Percentiles rank a stretch among this genome's conserved stretches.
Conservation (phyloP, 257 asterid species). For the Primulina huaijiensis region DNA sequence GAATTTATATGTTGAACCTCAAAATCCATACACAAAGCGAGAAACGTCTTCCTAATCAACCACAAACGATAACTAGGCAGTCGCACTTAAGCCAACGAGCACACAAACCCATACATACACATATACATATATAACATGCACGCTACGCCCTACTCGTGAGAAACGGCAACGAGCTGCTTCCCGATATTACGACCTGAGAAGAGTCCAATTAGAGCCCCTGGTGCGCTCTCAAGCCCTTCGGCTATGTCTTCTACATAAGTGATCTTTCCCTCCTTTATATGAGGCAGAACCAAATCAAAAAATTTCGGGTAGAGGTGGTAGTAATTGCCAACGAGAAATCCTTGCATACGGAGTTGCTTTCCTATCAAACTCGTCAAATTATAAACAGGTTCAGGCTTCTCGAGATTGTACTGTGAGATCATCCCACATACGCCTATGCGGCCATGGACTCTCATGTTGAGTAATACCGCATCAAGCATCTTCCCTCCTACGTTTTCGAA, state of each 20-base stretch:
- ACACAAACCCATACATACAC: background rate
- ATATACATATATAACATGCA: background rate
- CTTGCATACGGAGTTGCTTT: slow-evolving; percentile 39
- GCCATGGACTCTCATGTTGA: slow-evolving; percentile 41
- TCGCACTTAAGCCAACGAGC: background rate
- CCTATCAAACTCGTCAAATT: slow-evolving; percentile 23
- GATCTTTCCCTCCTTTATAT: slow-evolving; percentile 33
- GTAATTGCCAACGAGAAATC: slow-evolving; percentile 27
- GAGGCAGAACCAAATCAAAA: slow-evolving; percentile 34
- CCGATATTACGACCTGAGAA: slow-evolving; percentile 48
- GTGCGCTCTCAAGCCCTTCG: slow-evolving; percentile 46
- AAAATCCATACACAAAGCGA: background rate
- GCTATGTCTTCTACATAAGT: slow-evolving; percentile 43
- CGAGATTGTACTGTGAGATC: slow-evolving; percentile 54
- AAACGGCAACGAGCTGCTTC: slow-evolving; percentile 40
- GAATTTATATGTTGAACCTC: background rate
- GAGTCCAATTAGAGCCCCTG: slow-evolving; percentile 42
- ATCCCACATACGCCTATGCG: slow-evolving; percentile 51
- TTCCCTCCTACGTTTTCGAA: slow-evolving; percentile 60
- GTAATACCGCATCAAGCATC: slow-evolving; percentile 51
- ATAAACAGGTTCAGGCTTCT: slow-evolving; percentile 37
- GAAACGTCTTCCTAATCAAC: no score
- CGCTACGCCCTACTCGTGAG: slow-evolving; percentile 25
- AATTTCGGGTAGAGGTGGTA: slow-evolving; percentile 36
- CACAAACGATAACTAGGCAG: no score